Evolutionary conservation across 148 eudicot species (phyloP), one percentile per base, ranked within the genome.

Genomic region (Chenopodium quinoa): DNA sequence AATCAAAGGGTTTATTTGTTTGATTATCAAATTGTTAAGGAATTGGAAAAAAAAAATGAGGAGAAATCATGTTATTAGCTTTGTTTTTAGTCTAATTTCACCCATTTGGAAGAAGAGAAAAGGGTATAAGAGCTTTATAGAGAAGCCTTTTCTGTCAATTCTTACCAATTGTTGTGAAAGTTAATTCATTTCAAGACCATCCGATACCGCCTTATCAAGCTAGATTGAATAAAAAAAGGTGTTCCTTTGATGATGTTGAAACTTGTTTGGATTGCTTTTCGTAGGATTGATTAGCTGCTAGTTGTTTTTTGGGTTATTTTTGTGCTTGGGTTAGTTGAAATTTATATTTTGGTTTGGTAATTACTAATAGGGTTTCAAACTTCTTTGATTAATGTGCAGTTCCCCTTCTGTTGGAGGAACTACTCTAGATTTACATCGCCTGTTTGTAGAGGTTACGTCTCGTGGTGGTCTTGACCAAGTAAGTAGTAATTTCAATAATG

Each of bases 401-500:
- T 70, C 89, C 65, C 97, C 98, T 78, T 87, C 85, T 73, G 44
- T 94, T 64, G 91, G 91, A 50, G 97, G 93, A 79, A 79, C 71
- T 40, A 62, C 81, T 71, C 80, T 94, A 56, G 97, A 94, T 88
- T 81, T 94, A 68, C 90, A 90, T 74, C 91, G 81, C 67, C 90
- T 94, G 4, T 92, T 92, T 85, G 78, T 94, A 48, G 95, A 92
- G 86, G 97, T 94, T 73, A 92, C 98, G 5, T 88, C 90, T 83
- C 94, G 97, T 84, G 97, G 98, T 83, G 98, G 98, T 66, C 89
- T 94, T 78, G 91, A 90, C 78, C 89, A 94, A 94, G 98, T 93
- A 65, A 75, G 68, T 78, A 58, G n/a, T 31, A 46, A 6, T 65
- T 31, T 16, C 19, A 19, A 25, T 71, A 32, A 12, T 34, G n/a